Conservation (phyloP, 768 basidiomycete species). For the Sporobolomyces roseus region DNA sequence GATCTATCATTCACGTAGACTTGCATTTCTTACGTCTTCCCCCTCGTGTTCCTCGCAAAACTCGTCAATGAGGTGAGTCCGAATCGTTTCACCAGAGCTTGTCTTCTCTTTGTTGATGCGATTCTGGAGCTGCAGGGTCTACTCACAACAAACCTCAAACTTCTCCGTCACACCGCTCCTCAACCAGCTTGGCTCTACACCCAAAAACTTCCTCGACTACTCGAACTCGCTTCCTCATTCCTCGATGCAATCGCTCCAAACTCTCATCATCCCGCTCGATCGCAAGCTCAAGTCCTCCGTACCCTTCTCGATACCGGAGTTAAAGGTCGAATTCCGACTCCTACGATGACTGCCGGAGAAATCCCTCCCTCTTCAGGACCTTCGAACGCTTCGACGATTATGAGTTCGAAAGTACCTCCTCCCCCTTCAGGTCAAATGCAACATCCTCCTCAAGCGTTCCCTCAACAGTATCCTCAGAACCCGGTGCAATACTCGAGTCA, state of each 20-base stretch:
- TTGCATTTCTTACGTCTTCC: slow-evolving; percentile 39
- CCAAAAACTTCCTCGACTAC: slow-evolving; percentile 39
- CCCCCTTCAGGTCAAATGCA: background rate
- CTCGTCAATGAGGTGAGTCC: slow-evolving; percentile 37
- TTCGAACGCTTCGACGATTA: slow-evolving; percentile 20
- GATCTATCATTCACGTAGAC: slow-evolving; percentile 13
- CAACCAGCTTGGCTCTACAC: slow-evolving; percentile 38
- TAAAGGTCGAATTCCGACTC: slow-evolving; percentile 15
- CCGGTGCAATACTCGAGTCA: background rate
- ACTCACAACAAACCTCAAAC: slow-evolving; percentile 37
- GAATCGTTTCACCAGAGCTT: background rate
- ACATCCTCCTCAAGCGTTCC: background rate
- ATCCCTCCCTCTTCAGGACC: slow-evolving; percentile 3
- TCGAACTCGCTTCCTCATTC: slow-evolving; percentile 41
- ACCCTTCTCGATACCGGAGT: slow-evolving; percentile 36
- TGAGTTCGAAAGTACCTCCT: slow-evolving; percentile 14
- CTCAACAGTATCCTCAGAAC: background rate
- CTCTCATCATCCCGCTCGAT: slow-evolving; percentile 27
- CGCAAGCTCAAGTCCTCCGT: slow-evolving; percentile 34
- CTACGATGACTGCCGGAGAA: slow-evolving; percentile 12
- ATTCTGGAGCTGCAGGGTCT: slow-evolving; percentile 18
- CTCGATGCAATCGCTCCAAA: slow-evolving; percentile 38
- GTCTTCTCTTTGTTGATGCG: background rate
- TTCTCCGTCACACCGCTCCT: slow-evolving; percentile 14
- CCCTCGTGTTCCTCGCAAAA: slow-evolving; percentile 38